Evolutionary conservation across 2,329 filamentous ascomycete species (phyloP), one percentile per base, ranked within the genome.

Genomic region (Bipolaris oryzae): DNA sequence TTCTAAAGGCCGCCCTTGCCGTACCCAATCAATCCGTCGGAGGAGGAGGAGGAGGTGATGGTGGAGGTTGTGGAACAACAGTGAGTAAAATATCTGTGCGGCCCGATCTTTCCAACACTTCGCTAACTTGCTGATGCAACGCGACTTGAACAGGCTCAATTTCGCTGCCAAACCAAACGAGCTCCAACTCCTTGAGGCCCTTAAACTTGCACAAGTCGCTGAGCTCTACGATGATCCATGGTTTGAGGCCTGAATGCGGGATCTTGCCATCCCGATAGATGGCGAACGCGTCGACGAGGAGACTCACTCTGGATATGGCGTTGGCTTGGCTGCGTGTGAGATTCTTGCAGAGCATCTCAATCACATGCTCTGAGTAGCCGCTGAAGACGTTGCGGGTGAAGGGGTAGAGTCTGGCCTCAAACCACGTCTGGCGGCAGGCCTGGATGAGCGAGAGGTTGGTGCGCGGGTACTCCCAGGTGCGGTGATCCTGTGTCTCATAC

Each of bases 381-480:
- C n/a, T 31, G 15, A 50, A 45, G 0, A 15, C n/a, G 18, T 50
- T 55, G 16, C n/a, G 31, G 16, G 16, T 25, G 34, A 50, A 56
- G 1, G 52, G 52, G 4, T 50, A 7, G 6, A 51, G 21, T 0
- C 47, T 31, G 1, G 58, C 39, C 28, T 64, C 61, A 10, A n/a
- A 9, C 45, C 51, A 62, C 18, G 56, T 33, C 7, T 64, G 58
- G 16, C 63, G 56, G 35, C 50, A 60, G 11, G 37, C 38, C 1
- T 6, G 18, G 15, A 53, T 44, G 10, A 54, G 4, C 3, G 50
- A 33, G 0, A 54, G 28, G 4, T 37, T 15, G 31, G 51, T 31
- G 13, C 31, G 42, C 6, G 50, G 21, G 18, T 56, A 56, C 10
- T 23, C 35, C 48, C 48, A 56, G n/a, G 23, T n/a, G 35, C 39